Evolutionary conservation across 2,329 filamentous ascomycete species (phyloP).

Genomic region (Microcyclospora pomicola): DNA sequence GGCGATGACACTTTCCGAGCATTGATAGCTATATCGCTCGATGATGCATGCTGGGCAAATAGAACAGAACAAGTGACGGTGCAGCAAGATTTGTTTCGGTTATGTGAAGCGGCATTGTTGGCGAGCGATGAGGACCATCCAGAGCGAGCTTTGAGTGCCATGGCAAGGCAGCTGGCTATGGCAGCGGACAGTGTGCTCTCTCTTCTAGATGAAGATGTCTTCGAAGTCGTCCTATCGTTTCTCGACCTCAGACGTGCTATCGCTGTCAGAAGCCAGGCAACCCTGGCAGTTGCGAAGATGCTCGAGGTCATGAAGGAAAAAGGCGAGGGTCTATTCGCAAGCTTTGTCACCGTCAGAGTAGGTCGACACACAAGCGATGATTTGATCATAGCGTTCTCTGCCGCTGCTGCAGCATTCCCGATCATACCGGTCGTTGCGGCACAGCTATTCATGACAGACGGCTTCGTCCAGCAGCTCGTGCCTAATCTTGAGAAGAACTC

Average conservation of each 20-base stretch:
- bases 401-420: slow-evolving; percentile 78
- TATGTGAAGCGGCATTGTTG: slow-evolving; percentile 79
- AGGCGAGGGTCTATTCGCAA: slow-evolving; percentile 49
- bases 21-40: slow-evolving; percentile 29
- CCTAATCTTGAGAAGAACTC: slow-evolving; percentile 48
- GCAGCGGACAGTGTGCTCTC: slow-evolving; percentile 43
- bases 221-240: slow-evolving; percentile 75
- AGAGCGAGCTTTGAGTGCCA: slow-evolving; percentile 45
- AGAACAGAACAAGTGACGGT: slow-evolving; percentile 32
- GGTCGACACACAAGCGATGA: slow-evolving; percentile 70
- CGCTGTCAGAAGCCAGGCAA: slow-evolving; percentile 65
- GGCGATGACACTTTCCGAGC: slow-evolving; percentile 34
- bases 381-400: slow-evolving; percentile 82
- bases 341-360: slow-evolving; percentile 61
- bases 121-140: slow-evolving; percentile 69
- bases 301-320: slow-evolving; percentile 61
- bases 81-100: slow-evolving; percentile 49
- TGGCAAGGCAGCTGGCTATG: slow-evolving; percentile 44
- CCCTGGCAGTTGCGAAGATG: slow-evolving; percentile 68
- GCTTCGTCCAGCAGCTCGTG: slow-evolving; percentile 66
- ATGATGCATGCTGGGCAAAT: slow-evolving; percentile 28
- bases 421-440: slow-evolving; percentile 63
- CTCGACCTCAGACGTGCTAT: slow-evolving; percentile 70
- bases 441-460: slow-evolving; percentile 72
- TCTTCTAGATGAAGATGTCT: slow-evolving; percentile 59